Percentiles rank a stretch among this genome's conserved stretches.
phyloP scores from a whole-genome alignment of 208 protist genomes.

The Leishmania martiniquensis region DNA sequence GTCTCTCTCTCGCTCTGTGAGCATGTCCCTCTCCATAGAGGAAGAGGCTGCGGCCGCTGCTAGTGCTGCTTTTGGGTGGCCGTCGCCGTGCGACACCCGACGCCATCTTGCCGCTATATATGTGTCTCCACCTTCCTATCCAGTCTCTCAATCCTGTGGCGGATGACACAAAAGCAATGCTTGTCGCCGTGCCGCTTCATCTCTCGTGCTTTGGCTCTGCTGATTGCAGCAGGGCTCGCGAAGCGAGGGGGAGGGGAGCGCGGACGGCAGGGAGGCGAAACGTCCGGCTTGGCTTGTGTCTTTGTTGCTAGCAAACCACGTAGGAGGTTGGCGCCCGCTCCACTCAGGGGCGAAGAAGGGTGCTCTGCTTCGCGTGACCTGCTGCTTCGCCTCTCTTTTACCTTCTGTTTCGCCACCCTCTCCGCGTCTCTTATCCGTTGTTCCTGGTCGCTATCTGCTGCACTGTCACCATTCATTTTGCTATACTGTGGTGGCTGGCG shows the following conservation, averaged over 20 bases:
- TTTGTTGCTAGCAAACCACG: no score
- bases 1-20: no score
- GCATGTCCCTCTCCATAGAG: slow-evolving; percentile 2
- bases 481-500: not conserved
- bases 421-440: not conserved
- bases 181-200: not conserved
- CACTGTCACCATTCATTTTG: not conserved
- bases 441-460: not conserved
- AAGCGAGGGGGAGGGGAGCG: not conserved
- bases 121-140: not conserved
- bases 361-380: not conserved
- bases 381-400: not conserved
- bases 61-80: not conserved
- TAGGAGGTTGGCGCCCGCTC: no score
- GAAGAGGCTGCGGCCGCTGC: not conserved
- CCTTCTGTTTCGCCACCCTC: not conserved
- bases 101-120: not conserved
- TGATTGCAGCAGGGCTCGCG: no score
- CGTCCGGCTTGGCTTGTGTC: no score
- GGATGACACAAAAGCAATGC: not conserved
- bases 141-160: not conserved
- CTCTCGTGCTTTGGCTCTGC: not conserved
- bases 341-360: no score
- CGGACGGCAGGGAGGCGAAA: no score
- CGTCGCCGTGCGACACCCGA: not conserved